Conservation (phyloP, 257 asterid genomes). For the Gardenia jasminoides region DNA sequence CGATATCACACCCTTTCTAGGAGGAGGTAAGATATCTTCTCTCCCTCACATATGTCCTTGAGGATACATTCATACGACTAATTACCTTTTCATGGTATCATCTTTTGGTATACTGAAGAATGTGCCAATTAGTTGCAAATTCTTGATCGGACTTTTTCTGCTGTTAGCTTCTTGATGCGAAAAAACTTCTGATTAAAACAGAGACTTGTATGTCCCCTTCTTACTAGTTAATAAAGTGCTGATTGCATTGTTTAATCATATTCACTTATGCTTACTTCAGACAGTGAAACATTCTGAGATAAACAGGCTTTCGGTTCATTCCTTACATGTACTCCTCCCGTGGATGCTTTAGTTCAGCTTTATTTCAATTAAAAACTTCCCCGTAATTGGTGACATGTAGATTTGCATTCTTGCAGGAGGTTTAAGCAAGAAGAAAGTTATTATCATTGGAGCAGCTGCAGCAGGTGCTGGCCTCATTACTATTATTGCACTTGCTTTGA, state of each 20-base stretch:
- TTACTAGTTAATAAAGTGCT: neutral
- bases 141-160: neutral
- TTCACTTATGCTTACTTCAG: neutral
- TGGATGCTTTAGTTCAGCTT: neutral
- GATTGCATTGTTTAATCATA: neutral
- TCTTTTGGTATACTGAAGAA: no score
- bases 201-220: no score
- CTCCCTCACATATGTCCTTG: neutral
- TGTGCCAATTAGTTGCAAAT: neutral
- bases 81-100: no score
- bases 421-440: slow-evolving; percentile 54
- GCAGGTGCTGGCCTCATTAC: slow-evolving; percentile 48
- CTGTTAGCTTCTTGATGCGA: neutral
- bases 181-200: neutral
- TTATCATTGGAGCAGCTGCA: slow-evolving; percentile 72
- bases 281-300: neutral
- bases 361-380: neutral
- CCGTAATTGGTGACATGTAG: neutral
- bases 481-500: slow-evolving; percentile 38
- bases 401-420: slow-evolving; percentile 40
- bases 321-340: neutral
- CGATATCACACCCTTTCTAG: slow-evolving; percentile 53
- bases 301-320: neutral
- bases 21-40: slow-evolving; percentile 25
- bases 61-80: neutral